A percentile compares a stretch with the other conserved stretches of the same genome.
phyloP scores from a whole-genome alignment of 2,329 filamentous ascomycete species.

The Pseudogymnoascus sp. region DNA sequence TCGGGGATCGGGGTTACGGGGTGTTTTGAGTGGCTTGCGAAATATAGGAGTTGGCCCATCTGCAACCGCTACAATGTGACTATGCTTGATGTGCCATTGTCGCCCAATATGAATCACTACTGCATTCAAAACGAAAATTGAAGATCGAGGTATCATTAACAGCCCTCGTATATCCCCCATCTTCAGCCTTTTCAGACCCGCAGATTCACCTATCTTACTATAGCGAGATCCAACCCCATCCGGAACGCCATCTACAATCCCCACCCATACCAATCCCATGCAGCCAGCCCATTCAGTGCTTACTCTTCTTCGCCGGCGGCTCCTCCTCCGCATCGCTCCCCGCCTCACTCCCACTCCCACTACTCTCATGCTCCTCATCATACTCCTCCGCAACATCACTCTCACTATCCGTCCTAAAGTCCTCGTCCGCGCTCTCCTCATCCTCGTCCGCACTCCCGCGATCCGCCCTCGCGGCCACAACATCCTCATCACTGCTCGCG shows the following conservation, averaged over 20 bases:
- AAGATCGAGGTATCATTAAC: conserved; percentile 5
- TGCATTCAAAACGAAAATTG: neutral
- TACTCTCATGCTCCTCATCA: conserved; percentile 84
- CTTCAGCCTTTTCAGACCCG: neutral
- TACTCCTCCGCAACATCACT: conserved; percentile 95
- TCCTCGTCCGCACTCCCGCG: conserved; percentile 93
- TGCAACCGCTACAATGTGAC: neutral
- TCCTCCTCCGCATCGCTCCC: conserved; percentile 52
- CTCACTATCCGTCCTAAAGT: conserved; percentile 87
- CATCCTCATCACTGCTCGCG: conserved; percentile 65
- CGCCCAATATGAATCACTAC: neutral
- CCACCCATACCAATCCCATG: neutral
- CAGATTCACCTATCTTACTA: neutral
- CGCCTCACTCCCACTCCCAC: conserved; percentile 58
- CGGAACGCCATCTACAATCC: conserved; percentile 8
- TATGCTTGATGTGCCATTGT: neutral
- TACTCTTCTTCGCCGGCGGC: conserved; percentile 44
- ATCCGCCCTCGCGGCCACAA: conserved; percentile 60
- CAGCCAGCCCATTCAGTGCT: conserved; percentile 15
- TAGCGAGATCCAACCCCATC: conserved; percentile 1
- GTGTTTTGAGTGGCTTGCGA: neutral
- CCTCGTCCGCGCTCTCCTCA: conserved; percentile 89
- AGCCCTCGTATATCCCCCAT: neutral
- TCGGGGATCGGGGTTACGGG: conserved; percentile 3
- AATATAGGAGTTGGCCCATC: neutral